These are phyloP conservation scores for Neonectria ditissima DNA, from an alignment of 2,329 filamentous ascomycete species.

Conservation along the genomic window DNA sequence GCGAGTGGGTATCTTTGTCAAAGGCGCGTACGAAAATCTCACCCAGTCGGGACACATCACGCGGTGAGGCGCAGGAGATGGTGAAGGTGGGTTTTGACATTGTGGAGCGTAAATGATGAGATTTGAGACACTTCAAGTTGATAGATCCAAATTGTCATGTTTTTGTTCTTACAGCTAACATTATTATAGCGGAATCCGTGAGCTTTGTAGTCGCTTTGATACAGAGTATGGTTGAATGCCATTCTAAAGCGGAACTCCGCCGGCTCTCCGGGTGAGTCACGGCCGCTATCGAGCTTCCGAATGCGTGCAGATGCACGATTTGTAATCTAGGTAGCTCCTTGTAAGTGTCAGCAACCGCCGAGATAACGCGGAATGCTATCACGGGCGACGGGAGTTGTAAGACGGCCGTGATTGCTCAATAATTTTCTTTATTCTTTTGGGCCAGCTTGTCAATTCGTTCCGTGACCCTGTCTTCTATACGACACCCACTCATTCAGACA, in stretches of 20 bases:
- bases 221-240: too few relatives aligned
- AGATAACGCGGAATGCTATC: background rate
- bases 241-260: background rate
- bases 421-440: background rate
- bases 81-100: background rate
- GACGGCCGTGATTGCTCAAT: background rate
- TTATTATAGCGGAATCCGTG: too few relatives aligned
- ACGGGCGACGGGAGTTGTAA: background rate
- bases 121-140: background rate
- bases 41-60: background rate
- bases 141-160: too few relatives aligned
- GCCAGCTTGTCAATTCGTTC: background rate
- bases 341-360: background rate
- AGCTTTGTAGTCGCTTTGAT: background rate
- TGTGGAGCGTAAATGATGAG: background rate
- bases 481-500: constrained; percentile 12
- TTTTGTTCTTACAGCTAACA: too few relatives aligned
- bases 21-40: constrained; percentile 40
- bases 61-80: background rate
- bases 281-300: constrained; percentile 4
- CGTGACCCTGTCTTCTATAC: too few relatives aligned
- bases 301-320: background rate
- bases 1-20: constrained; percentile 49
- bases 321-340: background rate
- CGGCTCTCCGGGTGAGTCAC: constrained; percentile 4